Percentiles rank a stretch among this genome's conserved stretches.
Evolutionary conservation across 1,139 yeast species (phyloP).

Genomic region (Suhomyces choctaworum): DNA sequence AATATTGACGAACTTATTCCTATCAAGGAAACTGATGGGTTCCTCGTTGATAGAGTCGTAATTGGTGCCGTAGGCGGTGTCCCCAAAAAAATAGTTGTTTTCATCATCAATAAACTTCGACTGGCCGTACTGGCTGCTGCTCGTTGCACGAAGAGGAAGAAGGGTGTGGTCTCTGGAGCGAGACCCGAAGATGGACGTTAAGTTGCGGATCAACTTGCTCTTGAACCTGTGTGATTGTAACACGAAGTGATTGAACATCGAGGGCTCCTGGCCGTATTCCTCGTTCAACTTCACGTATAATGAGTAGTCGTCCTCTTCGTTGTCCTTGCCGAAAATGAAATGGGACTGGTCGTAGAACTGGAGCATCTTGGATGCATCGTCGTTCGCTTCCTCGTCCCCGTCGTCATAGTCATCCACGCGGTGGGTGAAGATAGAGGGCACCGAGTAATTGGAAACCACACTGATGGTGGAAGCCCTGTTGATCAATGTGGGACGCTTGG

Average conservation of each 20-base stretch:
- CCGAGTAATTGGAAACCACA: constrained; percentile 16
- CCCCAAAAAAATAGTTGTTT: constrained; percentile 3
- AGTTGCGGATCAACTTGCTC: constrained; percentile 13
- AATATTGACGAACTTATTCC: constrained; percentile 16
- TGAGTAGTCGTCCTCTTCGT: constrained; percentile 22
- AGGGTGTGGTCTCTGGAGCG: constrained; percentile 1
- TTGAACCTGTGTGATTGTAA: constrained; percentile 22
- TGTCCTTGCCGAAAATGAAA: constrained; percentile 5
- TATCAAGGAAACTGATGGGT: constrained; percentile 20
- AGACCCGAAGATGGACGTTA: constrained; percentile 5
- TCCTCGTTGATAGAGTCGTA: constrained; percentile 41
- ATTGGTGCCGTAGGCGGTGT: constrained; percentile 10
- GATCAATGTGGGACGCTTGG: constrained; percentile 9
- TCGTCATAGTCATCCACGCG: constrained; percentile 16
- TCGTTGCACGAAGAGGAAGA: constrained; percentile 2
- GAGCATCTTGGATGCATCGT: constrained; percentile 5
- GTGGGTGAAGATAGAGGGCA: constrained; percentile 17
- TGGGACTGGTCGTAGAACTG: constrained; percentile 5
- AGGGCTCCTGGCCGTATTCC: constrained; percentile 18
- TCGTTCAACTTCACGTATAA: constrained; percentile 20
- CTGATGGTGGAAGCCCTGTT: constrained; percentile 18
- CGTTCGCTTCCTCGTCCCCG: constrained; percentile 18
- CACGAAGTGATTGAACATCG: constrained; percentile 18
- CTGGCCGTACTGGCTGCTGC: constrained; percentile 9
- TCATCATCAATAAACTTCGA: constrained; percentile 3